These are phyloP conservation scores for Aspergillus caelatus DNA, from an alignment of 2,329 filamentous ascomycete genomes.

Conservation along the genomic window DNA sequence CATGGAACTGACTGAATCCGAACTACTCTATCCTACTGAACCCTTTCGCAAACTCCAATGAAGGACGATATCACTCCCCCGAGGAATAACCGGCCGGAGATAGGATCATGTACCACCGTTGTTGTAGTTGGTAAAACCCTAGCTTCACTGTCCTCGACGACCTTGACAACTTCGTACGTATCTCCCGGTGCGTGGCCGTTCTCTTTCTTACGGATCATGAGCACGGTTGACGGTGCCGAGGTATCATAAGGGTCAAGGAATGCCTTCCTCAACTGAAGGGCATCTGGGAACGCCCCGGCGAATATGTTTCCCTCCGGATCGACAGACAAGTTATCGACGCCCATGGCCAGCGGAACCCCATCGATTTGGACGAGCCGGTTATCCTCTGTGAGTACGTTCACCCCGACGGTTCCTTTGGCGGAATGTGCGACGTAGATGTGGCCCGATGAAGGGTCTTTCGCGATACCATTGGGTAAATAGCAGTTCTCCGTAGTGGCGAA, in stretches of 20 bases:
- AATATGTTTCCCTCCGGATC: slow-evolving; percentile 7
- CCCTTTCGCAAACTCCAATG: slow-evolving; percentile 1
- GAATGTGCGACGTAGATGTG: slow-evolving; percentile 1
- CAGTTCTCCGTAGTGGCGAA: neutral
- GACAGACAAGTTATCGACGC: neutral
- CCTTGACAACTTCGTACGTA: slow-evolving; percentile 1
- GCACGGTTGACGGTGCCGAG: neutral
- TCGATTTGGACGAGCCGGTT: neutral
- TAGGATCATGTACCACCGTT: neutral
- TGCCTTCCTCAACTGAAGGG: neutral
- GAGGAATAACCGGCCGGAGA: neutral
- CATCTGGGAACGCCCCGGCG: neutral
- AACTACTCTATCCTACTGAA: neutral
- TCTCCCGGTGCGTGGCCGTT: neutral
- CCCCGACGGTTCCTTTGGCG: neutral
- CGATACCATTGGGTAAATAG: slow-evolving; percentile 1
- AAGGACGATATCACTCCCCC: neutral
- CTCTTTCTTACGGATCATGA: slow-evolving; percentile 1
- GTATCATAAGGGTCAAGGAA: neutral
- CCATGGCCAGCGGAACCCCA: neutral
- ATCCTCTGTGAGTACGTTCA: neutral
- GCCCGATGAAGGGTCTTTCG: neutral
- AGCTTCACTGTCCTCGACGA: slow-evolving; percentile 8
- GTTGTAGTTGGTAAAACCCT: neutral
- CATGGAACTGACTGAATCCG: neutral